Evolutionary conservation across 331 rosid genomes (phyloP), one percentile per base, ranked within the genome.

Genomic region (Erythrophleum ivorense): DNA sequence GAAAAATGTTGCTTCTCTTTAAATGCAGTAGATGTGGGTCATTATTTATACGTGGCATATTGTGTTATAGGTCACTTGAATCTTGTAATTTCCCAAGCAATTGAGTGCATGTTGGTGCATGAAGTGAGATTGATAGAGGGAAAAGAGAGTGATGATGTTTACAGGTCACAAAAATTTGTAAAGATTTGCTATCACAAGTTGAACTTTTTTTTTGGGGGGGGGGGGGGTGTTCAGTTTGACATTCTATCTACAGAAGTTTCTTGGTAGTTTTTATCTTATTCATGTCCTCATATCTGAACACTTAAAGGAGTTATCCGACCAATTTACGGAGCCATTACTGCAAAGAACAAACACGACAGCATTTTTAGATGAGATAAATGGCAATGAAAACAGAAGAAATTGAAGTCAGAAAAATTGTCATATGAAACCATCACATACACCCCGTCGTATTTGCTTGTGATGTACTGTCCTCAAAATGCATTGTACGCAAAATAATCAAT

Each of bases 11-110:
- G 68, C 68, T 62, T 62, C 68, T 59, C 66, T 31, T 62, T 31
- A 4, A 13, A 31, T 62, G 68, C 19, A 62, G 43, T 62, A 52
- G 77, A 53, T 15, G 49, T 6, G 16, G 52, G 31, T 66, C 67
- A 6, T 43, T 65, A 60, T 38, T 55, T 24, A 24, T 1, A 55
- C 54, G 59, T 57, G 52, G 52, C 74, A 66, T 14, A 46, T 71
- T 55, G 74, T 83, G 71, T 66, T 45, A 75, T 69, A 84, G 78
- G 57, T 81, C 75, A 54, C 76, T 62, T 34, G 80, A 80, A 18
- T 79, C 60, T 67, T 81, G 84, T 77, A 52, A 60, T 74, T 74
- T 80, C 57, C n/a, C 52, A 34, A 48, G 71, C 80, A 69, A 16
- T 9, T 50, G 73, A 50, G 69, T 84, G 78, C 84, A 24, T 24